Evolutionary conservation across 208 protist species (phyloP), one percentile per base, ranked within the genome.

Genomic region (Strigomonas galati): DNA sequence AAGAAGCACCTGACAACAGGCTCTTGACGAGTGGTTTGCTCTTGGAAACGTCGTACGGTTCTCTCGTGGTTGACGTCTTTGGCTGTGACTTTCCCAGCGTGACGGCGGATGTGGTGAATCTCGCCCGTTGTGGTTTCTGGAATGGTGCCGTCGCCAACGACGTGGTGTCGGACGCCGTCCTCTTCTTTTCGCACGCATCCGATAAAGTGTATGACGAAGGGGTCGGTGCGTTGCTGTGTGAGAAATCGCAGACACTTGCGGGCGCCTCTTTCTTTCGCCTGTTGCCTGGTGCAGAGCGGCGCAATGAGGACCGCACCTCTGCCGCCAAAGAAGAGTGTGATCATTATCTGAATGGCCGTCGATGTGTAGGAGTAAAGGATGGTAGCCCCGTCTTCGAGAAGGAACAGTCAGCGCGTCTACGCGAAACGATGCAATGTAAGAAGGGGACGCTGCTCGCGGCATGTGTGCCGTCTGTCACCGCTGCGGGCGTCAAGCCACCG

Each of bases 31-130:
- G 71, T 0, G 54, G 68, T 1, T 55, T 94, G 32, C 72, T 87
- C 23, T 64, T 94, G n/a, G 77, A 94, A 43, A 90, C 85, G 0
- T 92, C 85, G 0, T 21, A 78, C 19, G 89, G 89, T 21, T 53
- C 81, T 10, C 65, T 92, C 53, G 63, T 79, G 5, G 62, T 92
- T 21, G 89, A 91, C 67, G 57, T 94, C 17, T 82, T 76, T 57
- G 89, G 85, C 52, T 73, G 65, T 12, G 85, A 94, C 65, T 84
- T 75, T 52, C 82, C 89, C 0, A 63, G 53, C 14, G 67, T 82
- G 23, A 87, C 82, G 12, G 81, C 62, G 19, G 77, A 90, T 52
- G 74, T 92, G 23, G 32, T 85, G n/a, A 92, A 89, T 49, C 70
- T 94, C 7, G 83, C 77, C 60, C 82, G 85, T 0, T 78, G 69